Percentiles rank a stretch among this genome's conserved stretches.
Conservation (phyloP, 2,329 filamentous ascomycete genomes). For the Epichloe baconii region DNA sequence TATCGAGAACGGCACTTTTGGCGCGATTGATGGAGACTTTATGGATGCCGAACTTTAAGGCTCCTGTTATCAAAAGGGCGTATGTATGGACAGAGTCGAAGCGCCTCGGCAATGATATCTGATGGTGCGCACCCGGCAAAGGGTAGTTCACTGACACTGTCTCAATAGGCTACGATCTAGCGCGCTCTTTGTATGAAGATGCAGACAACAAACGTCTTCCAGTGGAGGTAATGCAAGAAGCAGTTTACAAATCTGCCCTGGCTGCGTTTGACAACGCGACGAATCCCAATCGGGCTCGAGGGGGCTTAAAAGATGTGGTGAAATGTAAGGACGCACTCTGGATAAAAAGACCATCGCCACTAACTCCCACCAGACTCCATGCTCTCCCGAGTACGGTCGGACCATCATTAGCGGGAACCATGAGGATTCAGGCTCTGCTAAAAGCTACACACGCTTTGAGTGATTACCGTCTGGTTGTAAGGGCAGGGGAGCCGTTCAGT, state of each 20-base stretch:
- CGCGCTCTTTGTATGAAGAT: slow-evolving; percentile 47
- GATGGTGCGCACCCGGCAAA: not conserved
- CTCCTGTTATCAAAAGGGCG: slow-evolving; percentile 48
- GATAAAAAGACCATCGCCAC: not conserved
- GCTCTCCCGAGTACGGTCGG: slow-evolving; percentile 48
- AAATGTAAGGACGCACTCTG: slow-evolving; percentile 43
- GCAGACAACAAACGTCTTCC: slow-evolving; percentile 35
- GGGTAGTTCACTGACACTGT: slow-evolving; percentile 5
- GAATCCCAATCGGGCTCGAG: slow-evolving; percentile 65
- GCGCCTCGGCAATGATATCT: not conserved
- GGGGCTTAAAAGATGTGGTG: slow-evolving; percentile 66
- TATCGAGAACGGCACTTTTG: slow-evolving; percentile 47
- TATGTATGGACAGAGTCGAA: slow-evolving; percentile 23
- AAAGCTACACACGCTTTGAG: slow-evolving; percentile 63
- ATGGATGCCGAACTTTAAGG: slow-evolving; percentile 63
- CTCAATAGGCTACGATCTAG: slow-evolving; percentile 45
- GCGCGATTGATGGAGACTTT: slow-evolving; percentile 43
- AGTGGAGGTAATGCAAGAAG: slow-evolving; percentile 39
- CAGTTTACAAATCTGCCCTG: slow-evolving; percentile 51
- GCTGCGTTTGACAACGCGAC: slow-evolving; percentile 68
- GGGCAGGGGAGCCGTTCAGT: slow-evolving; percentile 67
- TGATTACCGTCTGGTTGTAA: slow-evolving; percentile 64
- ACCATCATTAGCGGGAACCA: slow-evolving; percentile 35
- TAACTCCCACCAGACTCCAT: slow-evolving; percentile 35
- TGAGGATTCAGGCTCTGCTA: slow-evolving; percentile 50